Conservation (phyloP, 805 yeast species). For the Metschnikowia amazonensis region DNA sequence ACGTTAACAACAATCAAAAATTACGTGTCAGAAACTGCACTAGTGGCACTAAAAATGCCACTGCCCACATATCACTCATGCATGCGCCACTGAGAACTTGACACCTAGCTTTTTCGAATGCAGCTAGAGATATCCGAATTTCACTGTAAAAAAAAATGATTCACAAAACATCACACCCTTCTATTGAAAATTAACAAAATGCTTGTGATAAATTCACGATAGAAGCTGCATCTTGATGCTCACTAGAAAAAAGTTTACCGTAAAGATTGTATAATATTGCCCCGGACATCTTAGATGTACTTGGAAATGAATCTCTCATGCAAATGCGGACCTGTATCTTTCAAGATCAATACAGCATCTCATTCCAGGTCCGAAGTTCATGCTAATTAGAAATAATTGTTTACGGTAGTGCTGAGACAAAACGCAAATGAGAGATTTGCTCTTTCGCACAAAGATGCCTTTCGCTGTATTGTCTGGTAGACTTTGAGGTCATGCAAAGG, state of each 20-base stretch:
- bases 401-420: neutral
- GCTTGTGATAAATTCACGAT: neutral
- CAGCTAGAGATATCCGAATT: neutral
- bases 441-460: neutral
- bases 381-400: neutral
- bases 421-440: neutral
- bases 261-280: neutral
- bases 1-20: slow-evolving; percentile 4
- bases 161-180: neutral
- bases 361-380: neutral
- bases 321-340: neutral
- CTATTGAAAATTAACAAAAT: neutral
- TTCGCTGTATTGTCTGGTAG: neutral
- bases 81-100: neutral
- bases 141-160: neutral
- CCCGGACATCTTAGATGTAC: slow-evolving; percentile 6
- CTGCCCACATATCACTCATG: neutral
- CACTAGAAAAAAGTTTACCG: neutral
- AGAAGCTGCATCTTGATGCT: neutral
- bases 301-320: neutral
- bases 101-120: neutral
- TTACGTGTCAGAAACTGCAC: slow-evolving; percentile 4
- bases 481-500: neutral
- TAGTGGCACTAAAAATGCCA: neutral
- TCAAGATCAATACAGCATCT: neutral